Conservation (phyloP, 768 basidiomycete species). For the Leccinum longicurvipes region DNA sequence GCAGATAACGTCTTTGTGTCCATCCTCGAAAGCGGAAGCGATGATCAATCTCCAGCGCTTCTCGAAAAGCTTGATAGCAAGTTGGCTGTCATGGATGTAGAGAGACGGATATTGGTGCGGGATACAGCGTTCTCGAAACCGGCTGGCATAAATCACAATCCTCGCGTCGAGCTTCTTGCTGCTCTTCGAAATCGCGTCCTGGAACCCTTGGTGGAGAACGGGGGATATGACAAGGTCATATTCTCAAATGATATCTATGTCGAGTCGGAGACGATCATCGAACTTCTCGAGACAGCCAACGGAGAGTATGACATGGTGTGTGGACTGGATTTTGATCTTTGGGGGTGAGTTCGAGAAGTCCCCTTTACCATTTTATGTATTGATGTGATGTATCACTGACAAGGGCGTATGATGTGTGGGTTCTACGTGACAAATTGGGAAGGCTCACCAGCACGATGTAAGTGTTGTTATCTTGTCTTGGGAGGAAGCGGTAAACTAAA, state of each 20-base stretch:
- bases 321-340: slow-evolving; percentile 37
- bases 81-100: slow-evolving; percentile 8
- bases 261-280: slow-evolving; percentile 38
- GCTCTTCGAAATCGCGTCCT: slow-evolving; percentile 40
- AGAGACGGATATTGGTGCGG: slow-evolving; percentile 10
- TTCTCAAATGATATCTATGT: slow-evolving; percentile 43
- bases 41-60: slow-evolving; percentile 10
- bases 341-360: slow-evolving; percentile 26
- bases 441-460: slow-evolving; percentile 15
- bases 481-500: not conserved
- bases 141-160: not conserved
- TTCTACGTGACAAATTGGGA: slow-evolving; percentile 18
- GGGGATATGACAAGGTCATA: slow-evolving; percentile 37
- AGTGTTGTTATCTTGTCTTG: not conserved
- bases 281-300: slow-evolving; percentile 36
- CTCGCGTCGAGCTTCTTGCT: slow-evolving; percentile 8
- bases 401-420: slow-evolving; percentile 25
- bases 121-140: slow-evolving; percentile 9
- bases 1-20: slow-evolving; percentile 40
- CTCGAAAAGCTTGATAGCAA: slow-evolving; percentile 8
- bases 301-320: slow-evolving; percentile 44
- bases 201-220: slow-evolving; percentile 36
- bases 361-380: not conserved
- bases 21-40: slow-evolving; percentile 37
- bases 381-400: not conserved